Evolutionary conservation across 495 filamentous ascomycete genomes (phyloP).

Genomic region (Cetradonia linearis): DNA sequence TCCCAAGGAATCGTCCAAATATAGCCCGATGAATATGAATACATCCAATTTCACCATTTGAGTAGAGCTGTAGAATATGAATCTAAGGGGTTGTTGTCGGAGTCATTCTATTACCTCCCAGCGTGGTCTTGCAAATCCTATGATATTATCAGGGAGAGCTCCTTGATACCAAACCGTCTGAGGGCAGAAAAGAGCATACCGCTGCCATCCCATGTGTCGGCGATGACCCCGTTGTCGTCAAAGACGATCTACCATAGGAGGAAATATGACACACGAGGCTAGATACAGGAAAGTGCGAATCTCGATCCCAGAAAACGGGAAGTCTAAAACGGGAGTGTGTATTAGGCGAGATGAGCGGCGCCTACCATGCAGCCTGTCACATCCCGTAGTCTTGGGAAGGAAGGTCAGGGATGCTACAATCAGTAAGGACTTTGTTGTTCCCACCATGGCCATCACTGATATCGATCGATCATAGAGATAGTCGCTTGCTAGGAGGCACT

Average conservation of each 20-base stretch:
- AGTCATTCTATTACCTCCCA: too few species aligned
- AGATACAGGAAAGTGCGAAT: neutral
- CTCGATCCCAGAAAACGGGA: neutral
- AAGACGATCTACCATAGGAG: neutral
- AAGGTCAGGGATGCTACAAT: conserved; percentile 1
- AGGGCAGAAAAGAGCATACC: neutral
- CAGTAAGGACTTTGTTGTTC: neutral
- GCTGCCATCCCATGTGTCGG: neutral
- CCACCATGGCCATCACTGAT: neutral
- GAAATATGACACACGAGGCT: neutral
- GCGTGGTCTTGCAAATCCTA: neutral
- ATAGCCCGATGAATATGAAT: too few species aligned
- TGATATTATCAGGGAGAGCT: neutral
- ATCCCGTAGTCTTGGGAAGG: conserved; percentile 7
- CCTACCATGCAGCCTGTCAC: conserved; percentile 1
- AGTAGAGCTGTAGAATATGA: too few species aligned
- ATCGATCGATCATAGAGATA: conserved; percentile 6
- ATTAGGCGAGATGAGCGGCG: conserved; percentile 4
- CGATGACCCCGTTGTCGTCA: neutral
- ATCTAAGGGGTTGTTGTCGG: too few species aligned
- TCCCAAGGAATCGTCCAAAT: too few species aligned
- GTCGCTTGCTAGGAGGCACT: neutral
- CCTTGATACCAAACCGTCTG: neutral
- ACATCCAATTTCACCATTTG: too few species aligned
- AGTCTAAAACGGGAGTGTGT: neutral